Base-by-base conservation (phyloP, 352 stramenopile species). In the Thalassiosira allenii region DNA sequence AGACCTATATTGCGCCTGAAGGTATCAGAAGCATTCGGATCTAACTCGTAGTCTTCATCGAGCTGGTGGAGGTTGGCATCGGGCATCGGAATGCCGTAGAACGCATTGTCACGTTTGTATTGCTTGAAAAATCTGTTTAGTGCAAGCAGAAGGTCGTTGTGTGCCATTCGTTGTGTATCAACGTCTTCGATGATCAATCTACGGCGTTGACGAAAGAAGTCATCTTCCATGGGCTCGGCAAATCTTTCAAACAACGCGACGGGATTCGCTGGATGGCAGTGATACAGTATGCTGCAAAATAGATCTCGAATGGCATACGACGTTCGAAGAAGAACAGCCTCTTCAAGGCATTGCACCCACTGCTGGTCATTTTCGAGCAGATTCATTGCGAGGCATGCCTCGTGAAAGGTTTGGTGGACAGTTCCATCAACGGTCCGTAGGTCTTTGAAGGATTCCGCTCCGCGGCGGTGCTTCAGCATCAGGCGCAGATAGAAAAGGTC, bases 201-300 rank as follows among this genome's bases (percentile, higher is more conserved):
- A 20, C 40, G 40, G 22, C 37, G 37, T 34, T 69, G 14, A 25
- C 14, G n/a, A 20, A 68, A 29, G 33, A 70, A 78, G 30, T 78
- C 68, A 54, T 62, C 68, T 37, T 11, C 54, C 56, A 78, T 62
- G n/a, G 23, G 1, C 5, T 70, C 30, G 29, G n/a, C 11, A 34
- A 69, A 70, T 41, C 44, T 3, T 30, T 69, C 30, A 20, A 63
- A 69, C 3, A 78, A 14, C 11, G 11, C 17, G 33, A 2, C 2
- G 44, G 68, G 68, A 56, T 78, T 49, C 33, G 41, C 52, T 5
- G 68, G 68, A 32, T 70, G 6, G 32, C 68, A 70, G 14, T 41
- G 0, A 20, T 67, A 29, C 11, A 40, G 9, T 44, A 76, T 68
- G 20, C 59, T 61, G 20, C 67, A 76, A 32, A 76, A 49, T 2